These are phyloP conservation scores for Takakia lepidozioides DNA, from an alignment of 225 moss, liverwort and hornwort genomes.

Conservation along the genomic window DNA sequence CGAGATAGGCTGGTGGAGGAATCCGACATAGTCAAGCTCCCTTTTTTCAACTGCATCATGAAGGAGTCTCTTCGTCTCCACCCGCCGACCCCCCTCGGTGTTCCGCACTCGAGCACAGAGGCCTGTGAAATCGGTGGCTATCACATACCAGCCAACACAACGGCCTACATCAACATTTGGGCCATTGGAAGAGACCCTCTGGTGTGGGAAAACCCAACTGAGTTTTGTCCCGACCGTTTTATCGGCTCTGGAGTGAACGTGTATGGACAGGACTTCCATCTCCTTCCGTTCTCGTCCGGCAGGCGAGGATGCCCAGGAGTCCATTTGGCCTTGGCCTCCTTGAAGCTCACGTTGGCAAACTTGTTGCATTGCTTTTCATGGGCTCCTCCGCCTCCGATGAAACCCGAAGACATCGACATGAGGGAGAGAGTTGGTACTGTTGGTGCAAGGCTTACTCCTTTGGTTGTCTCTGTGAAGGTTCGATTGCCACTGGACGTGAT, in stretches of 20 bases:
- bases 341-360: slow-evolving; percentile 51
- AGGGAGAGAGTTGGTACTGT: slow-evolving; percentile 20
- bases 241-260: slow-evolving; percentile 20
- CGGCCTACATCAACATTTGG: slow-evolving; percentile 53
- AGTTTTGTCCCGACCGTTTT: slow-evolving; percentile 55
- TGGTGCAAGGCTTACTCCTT: slow-evolving; percentile 22
- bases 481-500: slow-evolving; percentile 14
- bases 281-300: slow-evolving; percentile 72
- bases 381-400: slow-evolving; percentile 23
- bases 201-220: slow-evolving; percentile 41
- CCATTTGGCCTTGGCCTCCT: slow-evolving; percentile 42
- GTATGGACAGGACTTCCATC: slow-evolving; percentile 34
- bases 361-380: slow-evolving; percentile 51
- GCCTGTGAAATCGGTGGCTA: slow-evolving; percentile 37
- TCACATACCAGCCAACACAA: slow-evolving; percentile 52
- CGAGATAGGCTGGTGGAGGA: slow-evolving; percentile 35
- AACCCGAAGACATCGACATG: slow-evolving; percentile 18
- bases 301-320: slow-evolving; percentile 65
- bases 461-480: slow-evolving; percentile 11
- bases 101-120: slow-evolving; percentile 52
- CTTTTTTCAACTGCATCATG: slow-evolving; percentile 56
- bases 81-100: slow-evolving; percentile 61
- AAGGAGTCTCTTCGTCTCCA: slow-evolving; percentile 70
- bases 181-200: slow-evolving; percentile 55
- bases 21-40: slow-evolving; percentile 38